Conservation (phyloP, 2,329 filamentous ascomycete genomes). For the Aspergillus persii region DNA sequence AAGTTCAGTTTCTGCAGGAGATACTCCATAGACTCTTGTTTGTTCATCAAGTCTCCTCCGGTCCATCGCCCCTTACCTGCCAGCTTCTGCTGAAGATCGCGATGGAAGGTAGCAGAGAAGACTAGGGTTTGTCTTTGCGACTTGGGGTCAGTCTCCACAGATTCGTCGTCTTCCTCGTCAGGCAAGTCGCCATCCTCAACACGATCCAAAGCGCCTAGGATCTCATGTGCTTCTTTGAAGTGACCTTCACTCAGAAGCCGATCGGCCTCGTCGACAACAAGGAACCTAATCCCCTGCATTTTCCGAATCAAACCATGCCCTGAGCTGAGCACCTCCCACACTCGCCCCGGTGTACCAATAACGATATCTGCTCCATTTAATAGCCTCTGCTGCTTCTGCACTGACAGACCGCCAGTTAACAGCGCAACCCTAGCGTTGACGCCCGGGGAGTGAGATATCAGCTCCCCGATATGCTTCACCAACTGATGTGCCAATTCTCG, state of each 20-base stretch:
- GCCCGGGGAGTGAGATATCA: constrained; percentile 68
- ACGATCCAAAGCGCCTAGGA: constrained; percentile 75
- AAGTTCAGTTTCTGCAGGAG: constrained; percentile 88
- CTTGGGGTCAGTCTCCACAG: constrained; percentile 42
- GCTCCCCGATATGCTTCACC: constrained; percentile 71
- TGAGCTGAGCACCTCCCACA: constrained; percentile 90
- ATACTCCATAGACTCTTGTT: constrained; percentile 87
- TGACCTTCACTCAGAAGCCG: constrained; percentile 86
- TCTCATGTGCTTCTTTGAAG: constrained; percentile 91
- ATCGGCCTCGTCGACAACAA: constrained; percentile 94
- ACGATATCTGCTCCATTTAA: constrained; percentile 83
- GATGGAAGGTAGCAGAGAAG: constrained; percentile 95
- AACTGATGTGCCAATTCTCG: constrained; percentile 93
- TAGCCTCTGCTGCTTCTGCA: constrained; percentile 91
- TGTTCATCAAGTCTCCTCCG: constrained; percentile 61
- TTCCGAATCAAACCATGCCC: constrained; percentile 66
- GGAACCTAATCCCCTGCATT: constrained; percentile 72
- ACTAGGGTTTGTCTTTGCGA: constrained; percentile 76
- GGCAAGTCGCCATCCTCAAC: constrained; percentile 44
- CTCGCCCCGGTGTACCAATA: constrained; percentile 84
- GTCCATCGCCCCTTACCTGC: constrained; percentile 67
- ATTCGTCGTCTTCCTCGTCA: constrained; percentile 24
- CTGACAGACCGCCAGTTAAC: constrained; percentile 84
- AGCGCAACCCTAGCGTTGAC: constrained; percentile 67
- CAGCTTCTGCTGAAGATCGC: constrained; percentile 85